These are phyloP conservation scores for Sporothrix humicola DNA, from an alignment of 2,329 filamentous ascomycete genomes.

Conservation along the genomic window DNA sequence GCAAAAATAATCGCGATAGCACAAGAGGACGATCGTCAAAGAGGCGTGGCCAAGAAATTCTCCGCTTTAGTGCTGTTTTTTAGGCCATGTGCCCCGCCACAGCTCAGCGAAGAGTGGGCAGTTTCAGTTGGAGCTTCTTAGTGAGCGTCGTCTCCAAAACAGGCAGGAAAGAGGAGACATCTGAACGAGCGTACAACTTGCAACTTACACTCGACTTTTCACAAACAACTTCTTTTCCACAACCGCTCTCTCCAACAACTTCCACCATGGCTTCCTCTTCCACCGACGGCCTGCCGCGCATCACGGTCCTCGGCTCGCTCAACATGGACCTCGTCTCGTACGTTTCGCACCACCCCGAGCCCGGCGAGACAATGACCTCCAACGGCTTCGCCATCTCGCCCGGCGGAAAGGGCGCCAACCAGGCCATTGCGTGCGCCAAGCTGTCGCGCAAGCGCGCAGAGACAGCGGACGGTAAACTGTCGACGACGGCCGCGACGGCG, in stretches of 20 bases:
- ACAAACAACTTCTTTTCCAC: not conserved
- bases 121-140: not conserved
- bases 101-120: not conserved
- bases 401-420: slow-evolving; percentile 95
- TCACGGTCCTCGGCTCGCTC: slow-evolving; percentile 88
- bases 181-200: not conserved
- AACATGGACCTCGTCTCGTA: slow-evolving; percentile 93
- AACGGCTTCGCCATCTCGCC: slow-evolving; percentile 78
- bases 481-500: slow-evolving; percentile 40
- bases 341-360: slow-evolving; percentile 79
- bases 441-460: slow-evolving; percentile 65
- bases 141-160: not conserved
- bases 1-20: not conserved
- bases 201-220: too few relatives aligned
- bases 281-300: slow-evolving; percentile 51
- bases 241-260: too few relatives aligned
- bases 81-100: slow-evolving; percentile 14
- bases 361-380: slow-evolving; percentile 86
- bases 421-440: slow-evolving; percentile 86
- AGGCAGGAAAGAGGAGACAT: not conserved
- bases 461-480: slow-evolving; percentile 43
- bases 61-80: slow-evolving; percentile 2
- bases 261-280: not conserved
- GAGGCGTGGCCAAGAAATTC: slow-evolving; percentile 2
- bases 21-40: not conserved